Conservation (phyloP, 1,284 basidiomycete genomes). For the Puccinia polysora region DNA sequence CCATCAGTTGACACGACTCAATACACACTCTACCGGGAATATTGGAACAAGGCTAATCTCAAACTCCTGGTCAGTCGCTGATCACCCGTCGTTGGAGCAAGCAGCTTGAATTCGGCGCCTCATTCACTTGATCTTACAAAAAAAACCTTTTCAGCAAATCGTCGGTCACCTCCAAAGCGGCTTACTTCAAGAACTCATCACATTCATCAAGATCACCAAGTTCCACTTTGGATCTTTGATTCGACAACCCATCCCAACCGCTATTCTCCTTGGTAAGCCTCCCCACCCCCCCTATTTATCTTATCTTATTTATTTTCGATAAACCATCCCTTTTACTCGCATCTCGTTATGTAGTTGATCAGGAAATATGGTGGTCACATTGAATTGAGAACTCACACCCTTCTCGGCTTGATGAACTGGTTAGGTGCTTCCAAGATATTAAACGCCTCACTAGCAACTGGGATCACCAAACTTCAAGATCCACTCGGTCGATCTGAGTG, state of each 20-base stretch:
- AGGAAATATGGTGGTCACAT: too few species aligned
- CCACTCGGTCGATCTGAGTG: constrained; percentile 11
- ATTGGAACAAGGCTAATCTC: constrained; percentile 10
- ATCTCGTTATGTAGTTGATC: too few species aligned
- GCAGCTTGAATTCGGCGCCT: not conserved
- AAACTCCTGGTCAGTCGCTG: constrained; percentile 9
- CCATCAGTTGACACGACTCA: not conserved
- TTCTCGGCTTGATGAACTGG: not conserved
- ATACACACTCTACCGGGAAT: constrained; percentile 8
- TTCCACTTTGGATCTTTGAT: constrained; percentile 10
- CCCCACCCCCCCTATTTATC: too few species aligned
- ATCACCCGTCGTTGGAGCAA: not conserved
- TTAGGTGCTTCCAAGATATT: constrained; percentile 23
- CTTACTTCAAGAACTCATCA: constrained; percentile 23
- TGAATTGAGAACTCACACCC: too few species aligned
- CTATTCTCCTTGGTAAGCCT: constrained; percentile 15
- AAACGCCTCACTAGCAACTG: constrained; percentile 13
- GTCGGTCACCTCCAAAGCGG: constrained; percentile 25
- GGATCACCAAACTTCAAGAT: constrained; percentile 8
- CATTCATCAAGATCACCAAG: constrained; percentile 23
- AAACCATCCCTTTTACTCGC: too few species aligned
- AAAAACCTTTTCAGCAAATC: constrained; percentile 10
- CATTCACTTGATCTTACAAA: not conserved
- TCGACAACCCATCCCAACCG: constrained; percentile 28
- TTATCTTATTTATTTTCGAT: too few species aligned